These are phyloP conservation scores for Carallia pectinifolia DNA, from an alignment of 345 rosid genomes.

Conservation along the genomic window DNA sequence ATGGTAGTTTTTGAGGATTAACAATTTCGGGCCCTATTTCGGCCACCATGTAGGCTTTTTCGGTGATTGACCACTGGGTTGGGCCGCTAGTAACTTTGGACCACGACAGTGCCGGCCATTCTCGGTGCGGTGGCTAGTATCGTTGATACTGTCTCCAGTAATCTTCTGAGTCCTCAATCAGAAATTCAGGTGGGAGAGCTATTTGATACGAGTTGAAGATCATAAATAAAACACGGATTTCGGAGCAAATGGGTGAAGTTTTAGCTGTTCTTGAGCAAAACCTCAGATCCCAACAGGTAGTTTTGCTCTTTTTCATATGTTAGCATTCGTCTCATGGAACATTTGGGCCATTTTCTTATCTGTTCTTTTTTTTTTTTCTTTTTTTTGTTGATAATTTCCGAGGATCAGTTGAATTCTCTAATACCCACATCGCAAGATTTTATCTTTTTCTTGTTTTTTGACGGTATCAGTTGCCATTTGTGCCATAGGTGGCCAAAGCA, in stretches of 20 bases:
- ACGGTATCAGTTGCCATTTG: background rate
- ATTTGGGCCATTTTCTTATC: background rate
- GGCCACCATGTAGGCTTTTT: too few species aligned
- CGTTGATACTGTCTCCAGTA: too few species aligned
- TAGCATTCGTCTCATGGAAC: background rate
- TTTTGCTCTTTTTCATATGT: background rate
- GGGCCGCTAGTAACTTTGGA: too few species aligned
- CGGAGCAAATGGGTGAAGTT: conserved; percentile 38
- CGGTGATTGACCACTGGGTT: too few species aligned
- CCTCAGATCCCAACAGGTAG: conserved; percentile 40
- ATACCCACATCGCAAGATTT: background rate
- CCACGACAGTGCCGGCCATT: too few species aligned
- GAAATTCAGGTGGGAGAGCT: background rate
- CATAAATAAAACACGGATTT: background rate
- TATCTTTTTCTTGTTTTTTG: background rate
- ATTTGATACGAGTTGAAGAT: background rate
- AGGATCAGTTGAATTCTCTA: background rate
- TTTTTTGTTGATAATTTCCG: background rate
- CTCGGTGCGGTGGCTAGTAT: too few species aligned
- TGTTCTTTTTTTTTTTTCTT: background rate
- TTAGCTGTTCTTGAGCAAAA: conserved; percentile 37
- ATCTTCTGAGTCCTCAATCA: too few species aligned
- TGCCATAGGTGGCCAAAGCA: background rate
- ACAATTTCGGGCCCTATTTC: too few species aligned
- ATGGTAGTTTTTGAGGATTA: too few species aligned